Conservation (phyloP, 768 basidiomycete species). For the Suillus subluteus region DNA sequence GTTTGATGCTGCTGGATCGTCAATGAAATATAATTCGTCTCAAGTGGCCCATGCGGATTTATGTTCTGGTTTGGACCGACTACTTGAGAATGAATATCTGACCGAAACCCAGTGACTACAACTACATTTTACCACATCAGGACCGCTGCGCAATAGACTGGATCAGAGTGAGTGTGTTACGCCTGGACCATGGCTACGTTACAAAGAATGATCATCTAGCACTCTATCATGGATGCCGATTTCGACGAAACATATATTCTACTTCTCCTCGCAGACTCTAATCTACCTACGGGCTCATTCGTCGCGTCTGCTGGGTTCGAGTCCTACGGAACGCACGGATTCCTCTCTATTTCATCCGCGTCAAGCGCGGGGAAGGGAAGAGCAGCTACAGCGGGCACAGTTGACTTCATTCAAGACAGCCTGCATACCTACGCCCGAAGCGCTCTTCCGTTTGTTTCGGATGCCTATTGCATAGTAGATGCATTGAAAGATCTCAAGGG, state of each 20-base stretch:
- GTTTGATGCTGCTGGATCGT: constrained; percentile 20
- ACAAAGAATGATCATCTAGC: neutral
- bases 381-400: constrained; percentile 35
- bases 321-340: constrained; percentile 87
- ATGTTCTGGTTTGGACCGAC: neutral
- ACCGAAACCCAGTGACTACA: neutral
- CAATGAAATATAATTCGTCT: constrained; percentile 14
- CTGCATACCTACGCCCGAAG: constrained; percentile 77
- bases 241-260: constrained; percentile 68
- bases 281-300: constrained; percentile 96
- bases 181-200: neutral
- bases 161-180: constrained; percentile 4
- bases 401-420: constrained; percentile 71
- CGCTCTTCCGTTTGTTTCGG: constrained; percentile 79
- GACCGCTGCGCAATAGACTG: neutral
- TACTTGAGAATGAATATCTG: neutral
- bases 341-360: constrained; percentile 43
- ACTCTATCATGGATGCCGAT: constrained; percentile 34
- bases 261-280: constrained; percentile 85
- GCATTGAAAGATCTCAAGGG: constrained; percentile 14
- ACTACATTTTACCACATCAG: neutral
- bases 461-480: constrained; percentile 56
- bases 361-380: constrained; percentile 13
- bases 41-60: no score
- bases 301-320: constrained; percentile 94